Evolutionary conservation across 2,329 filamentous ascomycete species (phyloP), one percentile per base, ranked within the genome.

Genomic region (Talaromyces islandicus): DNA sequence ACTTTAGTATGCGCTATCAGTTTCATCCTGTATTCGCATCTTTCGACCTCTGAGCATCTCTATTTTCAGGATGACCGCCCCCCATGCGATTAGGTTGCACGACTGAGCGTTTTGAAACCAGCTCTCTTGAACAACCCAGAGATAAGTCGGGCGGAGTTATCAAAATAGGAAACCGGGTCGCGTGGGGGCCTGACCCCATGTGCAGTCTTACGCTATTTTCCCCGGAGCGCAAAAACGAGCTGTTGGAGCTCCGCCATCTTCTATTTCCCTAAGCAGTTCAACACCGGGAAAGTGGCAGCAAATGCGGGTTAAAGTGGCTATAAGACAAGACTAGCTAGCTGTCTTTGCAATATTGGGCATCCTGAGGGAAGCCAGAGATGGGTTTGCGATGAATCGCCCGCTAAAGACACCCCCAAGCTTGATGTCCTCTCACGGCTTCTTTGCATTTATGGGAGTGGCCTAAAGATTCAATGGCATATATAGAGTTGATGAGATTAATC

Each of bases 351-450:
- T 19, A n/a, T 41, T 21, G 30, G 25, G 30, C 27, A 17, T 43
- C 53, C 32, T 43, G 53, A 41, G 25, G 24, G 32, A 43, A 25
- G 32, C 32, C 19, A 29, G 12, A 43, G 53, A 43, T 41, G 53
- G 3, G 21, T 41, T 27, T 74, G 71, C 67, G 73, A 74, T 56
- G 73, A 78, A 5, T 75, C 74, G 2, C 67, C 79, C 12, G 71
- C 72, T 1, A 75, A 76, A 14, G 74, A 73, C 55, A 64, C 78
- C 2, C 74, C 76, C 2, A 75, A 78, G 58, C 65, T 78, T 52
- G 43, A 64, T 14, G 65, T 63, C 0, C 53, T 66, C 62, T 54
- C 60, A 29, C n/a, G 48, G 12, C n/a, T 48, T 43, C n/a, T 48
- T 43, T 61, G 67, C 69, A 61, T 19, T 25, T 54, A 17, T 14